Evolutionary conservation across 2,329 filamentous ascomycete species (phyloP).

Genomic region (Penicillium vulpinum): DNA sequence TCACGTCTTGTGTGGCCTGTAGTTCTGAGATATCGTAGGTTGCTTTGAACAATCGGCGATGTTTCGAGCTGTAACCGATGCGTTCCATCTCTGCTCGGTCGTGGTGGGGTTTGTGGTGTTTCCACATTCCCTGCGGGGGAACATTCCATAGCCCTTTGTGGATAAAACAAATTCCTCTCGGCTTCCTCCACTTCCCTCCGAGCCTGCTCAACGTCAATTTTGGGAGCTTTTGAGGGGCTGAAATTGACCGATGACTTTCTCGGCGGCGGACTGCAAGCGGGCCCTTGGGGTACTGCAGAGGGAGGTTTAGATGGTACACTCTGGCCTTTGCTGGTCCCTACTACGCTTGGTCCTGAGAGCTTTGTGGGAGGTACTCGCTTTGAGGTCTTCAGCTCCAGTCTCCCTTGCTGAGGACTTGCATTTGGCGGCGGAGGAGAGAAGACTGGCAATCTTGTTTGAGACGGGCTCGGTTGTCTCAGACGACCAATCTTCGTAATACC

Average conservation of each 20-base stretch:
- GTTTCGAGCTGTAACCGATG: conserved; percentile 58
- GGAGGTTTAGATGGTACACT: not conserved
- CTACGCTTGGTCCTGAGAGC: conserved; percentile 8
- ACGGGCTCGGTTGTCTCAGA: conserved; percentile 39
- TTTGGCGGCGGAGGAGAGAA: conserved; percentile 26
- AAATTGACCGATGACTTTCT: conserved; percentile 63
- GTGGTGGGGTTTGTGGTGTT: conserved; percentile 51
- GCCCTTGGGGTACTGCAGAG: conserved; percentile 7
- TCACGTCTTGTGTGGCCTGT: conserved; percentile 53
- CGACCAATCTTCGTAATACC: conserved; percentile 43
- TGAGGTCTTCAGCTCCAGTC: conserved; percentile 12
- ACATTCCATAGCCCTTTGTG: conserved; percentile 17
- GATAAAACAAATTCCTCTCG: conserved; percentile 18
- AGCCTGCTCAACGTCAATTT: conserved; percentile 23
- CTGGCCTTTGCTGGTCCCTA: conserved; percentile 4
- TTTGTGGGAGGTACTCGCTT: conserved; percentile 14
- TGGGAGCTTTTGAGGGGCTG: conserved; percentile 30
- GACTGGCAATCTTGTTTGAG: conserved; percentile 39
- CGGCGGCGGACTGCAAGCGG: conserved; percentile 62
- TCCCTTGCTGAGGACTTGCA: conserved; percentile 23
- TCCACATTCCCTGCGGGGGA: conserved; percentile 28
- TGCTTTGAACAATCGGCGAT: conserved; percentile 58
- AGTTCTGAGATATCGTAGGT: conserved; percentile 51
- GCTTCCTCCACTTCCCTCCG: conserved; percentile 38
- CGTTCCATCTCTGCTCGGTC: conserved; percentile 70